Base-by-base conservation (phyloP, 495 filamentous ascomycete genomes). In the Physcia stellaris region DNA sequence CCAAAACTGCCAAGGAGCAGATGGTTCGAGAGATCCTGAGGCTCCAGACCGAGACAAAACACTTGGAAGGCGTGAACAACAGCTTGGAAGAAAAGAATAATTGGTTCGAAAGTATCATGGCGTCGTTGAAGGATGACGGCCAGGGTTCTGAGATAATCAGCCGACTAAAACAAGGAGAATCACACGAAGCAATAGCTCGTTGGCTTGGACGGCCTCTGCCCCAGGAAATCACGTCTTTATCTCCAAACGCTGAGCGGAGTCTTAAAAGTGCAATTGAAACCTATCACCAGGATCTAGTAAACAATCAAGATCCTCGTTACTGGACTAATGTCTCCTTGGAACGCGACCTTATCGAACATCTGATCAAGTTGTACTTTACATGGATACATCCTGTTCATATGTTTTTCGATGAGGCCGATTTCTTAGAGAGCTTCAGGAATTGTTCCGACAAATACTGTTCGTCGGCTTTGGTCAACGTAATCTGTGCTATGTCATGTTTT, bases 331-430 rank as follows among this genome's bases (percentile, higher is more conserved):
- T 60, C 16, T 51, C 44, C 3, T 16, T 32, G 1, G 41, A 56
- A 29, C 17, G 40, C 11, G 38, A 36, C 6, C 18, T 57, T 19
- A 24, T 51, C 11, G 43, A 56, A 27, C 57, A 60, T 39, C 37
- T 60, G 21, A 48, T 60, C 40, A 48, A 48, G 20, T 46, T 60
- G 10, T 60, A 58, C 29, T 58, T 60, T 39, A 40, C 53, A 9
- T 60, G 55, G 55, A 42, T 60, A 13, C 55, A 60, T 43, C 57
- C 57, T 13, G 53, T 58, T 6, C 53, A 58, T 34, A 55, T 55
- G 17, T 37, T 60, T 16, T 58, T 60, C 29, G 49, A 41, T 34
- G 51, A 58, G 33, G 46, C 36, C 18, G 45, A 51, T 28, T 60
- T 60, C 39, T 42, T 52, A 19, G 32, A 49, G 9, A 53, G 47